Evolutionary conservation across 495 filamentous ascomycete genomes (phyloP), one percentile per base, ranked within the genome.

Genomic region (Aspergillus saccharolyticus): DNA sequence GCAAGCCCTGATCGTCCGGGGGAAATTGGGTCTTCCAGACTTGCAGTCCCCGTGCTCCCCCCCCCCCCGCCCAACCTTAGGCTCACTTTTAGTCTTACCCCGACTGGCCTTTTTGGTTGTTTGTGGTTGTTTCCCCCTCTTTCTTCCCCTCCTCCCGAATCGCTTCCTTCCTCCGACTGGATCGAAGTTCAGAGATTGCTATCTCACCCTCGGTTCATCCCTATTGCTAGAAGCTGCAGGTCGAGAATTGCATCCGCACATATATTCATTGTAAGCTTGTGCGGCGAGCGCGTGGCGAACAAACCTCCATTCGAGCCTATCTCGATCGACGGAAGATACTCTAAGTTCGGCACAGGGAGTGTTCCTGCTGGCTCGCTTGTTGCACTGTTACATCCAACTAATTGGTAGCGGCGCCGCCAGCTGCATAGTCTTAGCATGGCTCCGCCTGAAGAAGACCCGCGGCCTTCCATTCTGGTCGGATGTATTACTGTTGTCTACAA

Each of bases 1-100:
- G 25, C 25, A 30, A 30, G 25, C 46, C 46, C 46, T 49, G 46
- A 49, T 49, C 46, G 46, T 24, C 46, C 46, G 46, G 46, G 46
- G 46, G 46, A 49, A 49, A 49, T 49, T 49, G 46, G 46, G 46
- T 30, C 25, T 30, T 30, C 25, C 25, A 30, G 25, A 30, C 25
- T 30, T 10, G 4, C 25, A 30, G 25, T 30, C 10, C 25, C 25
- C 25, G 25, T 30, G 25, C 25, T 30, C 25, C 4, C 25, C n/a
- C n/a, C n/a, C n/a, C n/a, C n/a, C n/a, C n/a, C n/a, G n/a, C n/a
- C n/a, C n/a, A 30, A 30, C 25, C 25, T 30, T 30, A n/a, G 25
- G 25, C 25, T 30, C 25, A 30, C 25, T 30, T 10, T 30, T 30
- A 30, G 25, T 30, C 10, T 10, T 30, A 30, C 25, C 25, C 25